Base-by-base conservation (phyloP, 495 filamentous ascomycete genomes). In the Penicillium fimorum region DNA sequence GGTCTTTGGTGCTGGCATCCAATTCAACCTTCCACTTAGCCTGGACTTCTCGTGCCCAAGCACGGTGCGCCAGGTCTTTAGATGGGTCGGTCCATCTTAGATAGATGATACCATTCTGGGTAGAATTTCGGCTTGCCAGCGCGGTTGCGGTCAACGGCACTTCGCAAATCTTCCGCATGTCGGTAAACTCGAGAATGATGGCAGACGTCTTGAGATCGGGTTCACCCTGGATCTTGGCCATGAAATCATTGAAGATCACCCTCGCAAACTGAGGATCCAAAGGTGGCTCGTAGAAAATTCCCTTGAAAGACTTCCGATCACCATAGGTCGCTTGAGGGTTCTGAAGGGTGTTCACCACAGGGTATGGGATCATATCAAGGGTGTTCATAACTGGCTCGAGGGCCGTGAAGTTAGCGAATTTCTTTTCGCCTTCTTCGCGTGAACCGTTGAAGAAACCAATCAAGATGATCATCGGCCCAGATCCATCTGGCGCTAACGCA, bases 361-460 rank as follows among this genome's bases (percentile, higher is more conserved):
- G 50, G 59, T 81, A 82, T 0, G 79, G 76, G 30, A 76, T 68
- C 69, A 68, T 70, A 13, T 52, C 56, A 12, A 75, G 52, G 7
- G 65, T 73, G 57, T 80, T 76, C 2, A 66, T 50, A 7, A 76
- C 53, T 9, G 78, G 75, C 0, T 56, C 27, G 3, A 80, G 54
- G 0, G 61, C 65, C 5, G 79, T 60, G 0, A 83, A 56, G 0
- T 62, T 64, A 0, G 60, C 53, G 61, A 78, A 82, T 17, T 74
- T 70, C 15, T 50, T 47, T 29, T 72, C 49, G 0, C 68, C 81
- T 43, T 77, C 73, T 5, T 68, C 72, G 17, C 69, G 66, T 7
- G 71, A 58, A 7, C 82, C 82, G 59, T 84, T 81, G 66, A 78
- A 80, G 67, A 80, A 82, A 24, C 76, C 62, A 7, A 73, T 64